phyloP scores from a whole-genome alignment of 1,139 yeast genomes.

The Yamadazyma sp. region DNA sequence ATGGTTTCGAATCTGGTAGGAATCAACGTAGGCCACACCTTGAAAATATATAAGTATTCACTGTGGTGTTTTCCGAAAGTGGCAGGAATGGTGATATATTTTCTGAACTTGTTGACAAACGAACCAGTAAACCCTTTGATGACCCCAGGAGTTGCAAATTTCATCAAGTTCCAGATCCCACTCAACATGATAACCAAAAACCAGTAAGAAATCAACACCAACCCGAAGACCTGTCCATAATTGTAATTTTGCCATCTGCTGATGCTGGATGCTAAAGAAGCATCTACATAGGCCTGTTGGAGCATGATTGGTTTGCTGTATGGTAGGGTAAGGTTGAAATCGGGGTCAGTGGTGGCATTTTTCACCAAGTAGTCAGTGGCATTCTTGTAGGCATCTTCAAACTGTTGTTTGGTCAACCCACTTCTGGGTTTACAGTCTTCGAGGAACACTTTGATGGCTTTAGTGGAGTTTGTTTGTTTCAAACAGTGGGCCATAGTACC shows the following conservation, averaged over 20 bases:
- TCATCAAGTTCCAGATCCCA: conserved; percentile 36
- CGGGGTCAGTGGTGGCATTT: conserved; percentile 25
- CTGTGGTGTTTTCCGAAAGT: conserved; percentile 43
- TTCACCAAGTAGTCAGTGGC: conserved; percentile 32
- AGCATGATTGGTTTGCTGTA: conserved; percentile 34
- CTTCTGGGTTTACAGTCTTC: conserved; percentile 13
- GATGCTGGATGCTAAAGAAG: conserved; percentile 38
- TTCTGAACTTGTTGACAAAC: conserved; percentile 39
- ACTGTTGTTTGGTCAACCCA: conserved; percentile 27
- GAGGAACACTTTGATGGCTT: conserved; percentile 28
- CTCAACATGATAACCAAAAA: conserved; percentile 44
- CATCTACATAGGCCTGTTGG: conserved; percentile 21
- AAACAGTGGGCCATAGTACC: conserved; percentile 42
- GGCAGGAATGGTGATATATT: conserved; percentile 49
- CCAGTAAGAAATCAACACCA: conserved; percentile 49
- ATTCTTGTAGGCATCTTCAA: conserved; percentile 34
- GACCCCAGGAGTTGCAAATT: conserved; percentile 35
- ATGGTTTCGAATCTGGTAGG: conserved; percentile 69
- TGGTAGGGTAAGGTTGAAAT: conserved; percentile 24
- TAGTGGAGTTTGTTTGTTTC: conserved; percentile 22
- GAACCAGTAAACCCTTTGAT: conserved; percentile 31
- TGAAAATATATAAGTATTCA: conserved; percentile 29
- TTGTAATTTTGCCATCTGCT: conserved; percentile 42
- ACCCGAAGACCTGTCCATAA: conserved; percentile 50
- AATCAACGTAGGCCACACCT: conserved; percentile 33